Evolutionary conservation across 805 yeast genomes (phyloP), one percentile per base, ranked within the genome.

Genomic region (Kregervanrija pseudodelftensis): DNA sequence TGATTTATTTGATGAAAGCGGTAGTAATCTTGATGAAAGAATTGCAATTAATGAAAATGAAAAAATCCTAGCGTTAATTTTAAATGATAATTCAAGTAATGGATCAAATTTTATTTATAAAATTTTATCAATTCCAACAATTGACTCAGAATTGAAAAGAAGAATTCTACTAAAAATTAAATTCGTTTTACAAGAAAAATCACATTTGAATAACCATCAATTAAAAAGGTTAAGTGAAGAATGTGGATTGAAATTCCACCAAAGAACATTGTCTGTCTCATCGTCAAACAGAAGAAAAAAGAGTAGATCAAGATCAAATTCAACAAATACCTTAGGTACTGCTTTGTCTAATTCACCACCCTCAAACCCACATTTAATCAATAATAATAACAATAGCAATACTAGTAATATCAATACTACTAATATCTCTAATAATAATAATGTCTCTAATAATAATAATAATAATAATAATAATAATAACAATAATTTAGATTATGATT

Each of bases 141-240:
- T 83, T 42, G 81, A 77, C 45, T 70, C 68, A 17, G 76, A 72
- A 37, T 65, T 75, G 47, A 81, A 82, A 46, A 76, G 73, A 48
- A 76, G 74, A 46, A 73, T 87, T 4, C 63, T 78, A 16, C 67
- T 70, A 41, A 84, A 81, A 60, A 80, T 85, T 14, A 76, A 87
- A 49, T 67, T 73, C 39, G 76, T 81, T 7, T 66, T 90, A 46
- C 65, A 79, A 36, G 84, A 82, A 40, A 74, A 86, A 46, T 68
- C 72, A 40, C 76, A 80, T 5, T 66, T 88, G 44, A 65, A 79
- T 39, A 83, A 82, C 40, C 95, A 85, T 59, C 85, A 84, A 33
- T 86, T 87, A 64, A 85, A 86, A 58, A 79, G 95, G 51, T 69
- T 93, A 46, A 76, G 90, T 74, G 98, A 91, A 54, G 98, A 91